Percentiles rank a stretch among this genome's conserved stretches.
Conservation (phyloP, 805 yeast species). For the Myxozyma mucilagina region DNA sequence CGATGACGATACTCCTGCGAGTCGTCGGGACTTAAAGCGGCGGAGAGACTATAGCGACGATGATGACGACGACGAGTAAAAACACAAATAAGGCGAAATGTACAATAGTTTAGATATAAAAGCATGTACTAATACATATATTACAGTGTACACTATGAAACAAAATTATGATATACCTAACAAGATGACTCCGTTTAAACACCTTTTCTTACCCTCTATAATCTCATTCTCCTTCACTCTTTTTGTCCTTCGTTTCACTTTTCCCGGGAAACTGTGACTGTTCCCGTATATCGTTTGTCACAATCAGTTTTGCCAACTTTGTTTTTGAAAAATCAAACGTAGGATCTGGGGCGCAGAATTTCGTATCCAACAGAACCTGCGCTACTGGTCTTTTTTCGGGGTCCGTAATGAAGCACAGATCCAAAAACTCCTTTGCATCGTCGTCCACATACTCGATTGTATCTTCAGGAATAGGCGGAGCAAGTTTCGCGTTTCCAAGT, state of each 20-base stretch:
- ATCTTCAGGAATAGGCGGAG: slow-evolving; percentile 97
- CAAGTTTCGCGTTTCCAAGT: slow-evolving; percentile 77
- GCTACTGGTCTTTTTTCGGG: slow-evolving; percentile 93
- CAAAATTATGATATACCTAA: neutral
- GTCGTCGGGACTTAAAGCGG: slow-evolving; percentile 11
- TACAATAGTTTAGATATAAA: neutral
- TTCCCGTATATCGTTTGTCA: slow-evolving; percentile 39
- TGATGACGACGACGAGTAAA: slow-evolving; percentile 7
- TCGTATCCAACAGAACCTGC: slow-evolving; percentile 48
- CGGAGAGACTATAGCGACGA: slow-evolving; percentile 8
- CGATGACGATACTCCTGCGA: slow-evolving; percentile 24
- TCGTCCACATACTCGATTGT: slow-evolving; percentile 62
- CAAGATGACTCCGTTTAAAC: neutral
- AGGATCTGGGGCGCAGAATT: slow-evolving; percentile 37
- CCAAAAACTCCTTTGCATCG: slow-evolving; percentile 69
- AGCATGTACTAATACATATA: neutral
- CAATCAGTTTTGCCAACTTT: slow-evolving; percentile 55
- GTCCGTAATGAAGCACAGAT: slow-evolving; percentile 71
- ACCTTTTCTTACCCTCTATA: neutral
- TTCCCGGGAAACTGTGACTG: slow-evolving; percentile 13
- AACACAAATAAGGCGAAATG: neutral
- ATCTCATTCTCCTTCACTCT: neutral
- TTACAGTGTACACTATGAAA: neutral
- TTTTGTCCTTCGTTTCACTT: neutral
- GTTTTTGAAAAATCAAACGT: slow-evolving; percentile 56